Percentiles rank a stretch among this genome's conserved stretches.
Evolutionary conservation across 1,284 basidiomycete genomes (phyloP).

Genomic region (Polyporus tsugae): DNA sequence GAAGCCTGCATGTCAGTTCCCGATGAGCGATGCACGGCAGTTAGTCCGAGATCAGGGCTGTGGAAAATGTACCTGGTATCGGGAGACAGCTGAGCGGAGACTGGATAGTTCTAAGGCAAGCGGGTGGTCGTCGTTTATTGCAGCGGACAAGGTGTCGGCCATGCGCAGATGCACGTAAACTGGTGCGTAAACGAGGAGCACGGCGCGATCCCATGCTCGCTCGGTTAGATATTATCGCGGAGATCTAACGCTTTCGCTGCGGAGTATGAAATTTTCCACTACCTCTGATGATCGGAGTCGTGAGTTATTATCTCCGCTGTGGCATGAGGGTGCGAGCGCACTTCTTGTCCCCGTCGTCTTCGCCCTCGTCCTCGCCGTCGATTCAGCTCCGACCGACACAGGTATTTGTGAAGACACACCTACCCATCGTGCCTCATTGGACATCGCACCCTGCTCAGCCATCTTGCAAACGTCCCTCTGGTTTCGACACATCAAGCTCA

Average conservation of each 20-base stretch:
- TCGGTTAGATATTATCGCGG: conserved; percentile 10
- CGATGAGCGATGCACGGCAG: conserved; percentile 33
- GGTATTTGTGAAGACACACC: neutral
- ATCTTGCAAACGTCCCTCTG: neutral
- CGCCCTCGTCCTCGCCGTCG: conserved; percentile 17
- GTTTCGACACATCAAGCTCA: neutral
- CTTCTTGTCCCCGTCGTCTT: conserved; percentile 23
- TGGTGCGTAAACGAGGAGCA: conserved; percentile 2
- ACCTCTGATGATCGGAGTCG: conserved; percentile 10
- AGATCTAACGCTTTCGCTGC: neutral
- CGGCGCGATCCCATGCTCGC: neutral
- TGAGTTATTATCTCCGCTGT: conserved; percentile 21
- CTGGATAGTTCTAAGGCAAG: conserved; percentile 70
- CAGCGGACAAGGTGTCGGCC: conserved; percentile 23
- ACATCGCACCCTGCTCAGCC: neutral
- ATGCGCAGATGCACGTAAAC: conserved; percentile 34
- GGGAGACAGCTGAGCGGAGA: conserved; percentile 66
- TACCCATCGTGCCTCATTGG: too few species aligned
- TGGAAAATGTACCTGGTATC: conserved; percentile 64
- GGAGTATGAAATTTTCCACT: neutral
- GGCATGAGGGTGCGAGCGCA: conserved; percentile 15
- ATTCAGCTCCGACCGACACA: conserved; percentile 1
- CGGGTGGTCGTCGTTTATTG: conserved; percentile 62
- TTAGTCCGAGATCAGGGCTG: conserved; percentile 24
- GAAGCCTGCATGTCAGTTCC: conserved; percentile 36